Conservation (phyloP, 176 grass and related monocot species). For the Cenchrus fungigraminus region DNA sequence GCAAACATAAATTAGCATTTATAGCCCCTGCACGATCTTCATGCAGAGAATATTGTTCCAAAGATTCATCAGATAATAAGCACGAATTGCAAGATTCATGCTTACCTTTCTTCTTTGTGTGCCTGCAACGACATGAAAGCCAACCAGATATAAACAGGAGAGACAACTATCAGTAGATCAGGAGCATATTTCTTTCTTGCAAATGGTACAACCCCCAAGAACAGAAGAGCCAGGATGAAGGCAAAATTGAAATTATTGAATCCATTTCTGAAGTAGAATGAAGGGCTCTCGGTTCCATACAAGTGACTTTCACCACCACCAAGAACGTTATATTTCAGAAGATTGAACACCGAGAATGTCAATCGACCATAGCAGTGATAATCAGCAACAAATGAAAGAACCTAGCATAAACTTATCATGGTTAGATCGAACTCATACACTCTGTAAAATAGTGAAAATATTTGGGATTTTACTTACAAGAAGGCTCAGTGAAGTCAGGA, state of each 20-base stretch:
- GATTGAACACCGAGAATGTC: slow-evolving; percentile 92
- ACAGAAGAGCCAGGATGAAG: slow-evolving; percentile 80
- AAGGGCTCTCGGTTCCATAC: slow-evolving; percentile 82
- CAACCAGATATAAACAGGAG: slow-evolving; percentile 94
- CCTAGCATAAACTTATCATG: slow-evolving; percentile 54
- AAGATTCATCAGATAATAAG: neutral
- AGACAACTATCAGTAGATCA: slow-evolving; percentile 82
- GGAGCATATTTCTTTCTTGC: slow-evolving; percentile 78
- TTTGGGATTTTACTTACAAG: slow-evolving; percentile 66
- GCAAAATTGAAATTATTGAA: slow-evolving; percentile 99
- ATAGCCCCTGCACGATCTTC: slow-evolving; percentile 8
- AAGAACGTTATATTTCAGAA: slow-evolving; percentile 88
- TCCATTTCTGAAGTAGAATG: slow-evolving; percentile 89
- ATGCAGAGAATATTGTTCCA: neutral
- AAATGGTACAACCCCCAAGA: slow-evolving; percentile 66
- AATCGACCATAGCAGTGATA: slow-evolving; percentile 75
- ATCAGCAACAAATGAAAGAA: slow-evolving; percentile 75
- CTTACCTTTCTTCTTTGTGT: slow-evolving; percentile 99
- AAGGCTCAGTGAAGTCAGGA: slow-evolving; percentile 70
- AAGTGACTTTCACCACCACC: slow-evolving; percentile 94
- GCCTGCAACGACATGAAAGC: slow-evolving; percentile 93
- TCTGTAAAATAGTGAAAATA: slow-evolving; percentile 18
- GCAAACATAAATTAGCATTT: slow-evolving; percentile 11
- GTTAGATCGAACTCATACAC: slow-evolving; percentile 9
- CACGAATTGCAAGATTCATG: slow-evolving; percentile 15